Percentiles rank a stretch among this genome's conserved stretches.
phyloP scores from a whole-genome alignment of 1,284 basidiomycete species.

The Malassezia equina region DNA sequence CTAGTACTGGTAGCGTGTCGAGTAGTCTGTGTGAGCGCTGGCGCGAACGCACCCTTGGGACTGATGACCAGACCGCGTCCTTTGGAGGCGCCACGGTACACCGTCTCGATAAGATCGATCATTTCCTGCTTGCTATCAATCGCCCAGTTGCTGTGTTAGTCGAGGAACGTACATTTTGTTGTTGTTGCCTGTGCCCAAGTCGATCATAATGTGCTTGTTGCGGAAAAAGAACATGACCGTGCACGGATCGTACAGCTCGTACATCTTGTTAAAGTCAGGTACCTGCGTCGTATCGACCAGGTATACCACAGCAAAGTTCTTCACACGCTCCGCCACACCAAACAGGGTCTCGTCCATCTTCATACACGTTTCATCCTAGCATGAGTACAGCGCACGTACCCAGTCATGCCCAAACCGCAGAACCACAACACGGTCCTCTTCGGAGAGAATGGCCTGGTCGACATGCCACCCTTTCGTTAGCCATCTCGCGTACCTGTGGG shows the following conservation, averaged over 20 bases:
- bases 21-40: constrained; percentile 23
- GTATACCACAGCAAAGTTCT: constrained; percentile 96
- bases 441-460: constrained; percentile 78
- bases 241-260: constrained; percentile 42
- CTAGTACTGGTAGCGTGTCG: constrained; percentile 35
- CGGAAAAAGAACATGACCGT: constrained; percentile 49
- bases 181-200: constrained; percentile 97
- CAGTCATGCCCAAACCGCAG: constrained; percentile 89
- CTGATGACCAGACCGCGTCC: constrained; percentile 95
- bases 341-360: constrained; percentile 97
- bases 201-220: constrained; percentile 99
- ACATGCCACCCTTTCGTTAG: constrained; percentile 37
- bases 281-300: constrained; percentile 91
- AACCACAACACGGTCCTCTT: constrained; percentile 89
- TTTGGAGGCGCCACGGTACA: constrained; percentile 93
- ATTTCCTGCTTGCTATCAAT: constrained; percentile 51
- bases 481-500: constrained; percentile 58
- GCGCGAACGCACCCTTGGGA: constrained; percentile 67
- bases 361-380: constrained; percentile 78
- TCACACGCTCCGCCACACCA: constrained; percentile 82
- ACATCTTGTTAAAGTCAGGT: constrained; percentile 91
- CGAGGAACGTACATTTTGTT: constrained; percentile 67
- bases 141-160: constrained; percentile 35
- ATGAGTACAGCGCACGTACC: constrained; percentile 1
- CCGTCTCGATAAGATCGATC: constrained; percentile 96